Conservation (phyloP, 306 rosid genomes). For the Sicyos baderoa region DNA sequence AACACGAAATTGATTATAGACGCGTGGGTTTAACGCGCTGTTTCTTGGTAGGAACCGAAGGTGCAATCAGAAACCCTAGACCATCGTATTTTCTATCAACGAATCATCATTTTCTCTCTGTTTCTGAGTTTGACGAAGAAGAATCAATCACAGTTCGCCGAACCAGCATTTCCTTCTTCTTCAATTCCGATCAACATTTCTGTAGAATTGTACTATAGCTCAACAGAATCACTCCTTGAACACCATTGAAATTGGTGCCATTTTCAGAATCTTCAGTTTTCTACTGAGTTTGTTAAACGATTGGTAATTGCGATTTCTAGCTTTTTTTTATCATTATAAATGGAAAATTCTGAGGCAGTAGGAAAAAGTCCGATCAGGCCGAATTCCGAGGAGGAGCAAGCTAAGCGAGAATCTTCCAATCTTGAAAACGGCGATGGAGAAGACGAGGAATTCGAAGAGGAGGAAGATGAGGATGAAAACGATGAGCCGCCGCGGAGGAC, state of each 20-base stretch:
- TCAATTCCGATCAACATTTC: neutral
- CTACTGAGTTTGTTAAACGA: neutral
- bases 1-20: neutral
- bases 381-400: conserved; percentile 35
- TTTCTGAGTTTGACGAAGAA: neutral
- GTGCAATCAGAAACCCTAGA: conserved; percentile 14
- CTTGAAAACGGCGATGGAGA: conserved; percentile 31
- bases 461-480: conserved; percentile 20
- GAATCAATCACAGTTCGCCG: neutral
- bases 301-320: neutral
- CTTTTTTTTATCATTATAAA: neutral
- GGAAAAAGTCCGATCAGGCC: conserved; percentile 24
- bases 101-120: neutral
- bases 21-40: conserved; percentile 10
- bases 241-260: neutral
- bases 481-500: conserved; percentile 26
- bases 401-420: conserved; percentile 27
- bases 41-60: neutral
- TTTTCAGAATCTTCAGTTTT: conserved; percentile 3
- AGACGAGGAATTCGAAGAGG: conserved; percentile 23
- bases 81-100: neutral
- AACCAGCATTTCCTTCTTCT: neutral
- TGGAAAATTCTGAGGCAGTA: conserved; percentile 41
- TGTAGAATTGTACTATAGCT: neutral
- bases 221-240: neutral